Evolutionary conservation across 148 eudicot genomes (phyloP), one percentile per base, ranked within the genome.

Genomic region (Amaranthus hypochondriacus): DNA sequence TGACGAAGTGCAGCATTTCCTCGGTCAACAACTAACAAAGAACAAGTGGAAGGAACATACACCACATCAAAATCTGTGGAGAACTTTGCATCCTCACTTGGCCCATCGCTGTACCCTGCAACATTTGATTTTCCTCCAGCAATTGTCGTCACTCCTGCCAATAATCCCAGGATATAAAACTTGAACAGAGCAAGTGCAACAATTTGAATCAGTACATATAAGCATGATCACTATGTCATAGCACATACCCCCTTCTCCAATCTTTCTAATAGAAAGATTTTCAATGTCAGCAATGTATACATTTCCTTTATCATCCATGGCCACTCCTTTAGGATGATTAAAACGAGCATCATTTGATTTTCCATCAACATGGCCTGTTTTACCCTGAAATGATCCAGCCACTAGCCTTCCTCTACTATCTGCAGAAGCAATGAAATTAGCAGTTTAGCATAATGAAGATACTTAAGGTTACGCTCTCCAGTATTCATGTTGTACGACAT

Each of bases 351-450:
- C 99, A 80, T 75, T 95, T 62, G 99, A 88, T 73, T 95, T 95
- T 70, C 97, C 99, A 83, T 95, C 99, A 11, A 95, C 92, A 83
- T 95, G 99, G 52, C 99, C 99, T n/a, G 90, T 92, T 82, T 86
- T 85, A 74, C 99, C 99, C 82, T 92, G 96, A 81, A 95, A 95
- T 66, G 99, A 95, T 48, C 99, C 99, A 48, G 99, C 97, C 58
- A 95, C 90, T 84, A 95, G 80, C 80, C 97, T 88, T 72, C 89
- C 97, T 79, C 96, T 83, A 82, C 99, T 96, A 85, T 96, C 99
- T 96, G 88, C 84, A 86, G 42, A 60, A 78, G 52, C 57, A 65
- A 66, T 0, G 1, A 9, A 42, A 12, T 65, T 14, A 75, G 46
- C 39, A 1, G 39, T 2, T 28, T 57, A 7, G 10, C 60, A 63